Evolutionary conservation across 257 asterid genomes (phyloP).

Genomic region (Nicotiana otophora): DNA sequence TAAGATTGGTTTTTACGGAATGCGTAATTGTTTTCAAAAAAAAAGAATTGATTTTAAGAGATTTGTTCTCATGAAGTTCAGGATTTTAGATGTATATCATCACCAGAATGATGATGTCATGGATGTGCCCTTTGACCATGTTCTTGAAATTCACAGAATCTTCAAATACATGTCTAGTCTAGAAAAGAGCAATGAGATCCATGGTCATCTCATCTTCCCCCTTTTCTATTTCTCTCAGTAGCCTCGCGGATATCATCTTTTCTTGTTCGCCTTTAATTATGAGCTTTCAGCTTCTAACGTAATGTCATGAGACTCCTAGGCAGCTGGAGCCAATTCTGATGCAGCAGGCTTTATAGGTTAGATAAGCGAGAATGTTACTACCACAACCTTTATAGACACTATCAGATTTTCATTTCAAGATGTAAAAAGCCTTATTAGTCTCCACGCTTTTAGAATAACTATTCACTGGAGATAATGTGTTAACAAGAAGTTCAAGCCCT

Average conservation of each 20-base stretch:
- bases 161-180: not conserved
- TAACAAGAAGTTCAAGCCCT: not conserved
- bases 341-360: not conserved
- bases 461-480: not conserved
- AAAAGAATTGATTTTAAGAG: not conserved
- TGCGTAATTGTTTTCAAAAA: not conserved
- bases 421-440: not conserved
- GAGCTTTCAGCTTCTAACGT: constrained; percentile 4
- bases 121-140: constrained; percentile 1
- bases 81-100: constrained; percentile 4
- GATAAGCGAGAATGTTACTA: not conserved
- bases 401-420: constrained; percentile 3
- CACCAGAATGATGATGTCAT: not conserved
- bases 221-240: not conserved
- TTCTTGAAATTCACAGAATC: not conserved
- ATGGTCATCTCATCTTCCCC: not conserved
- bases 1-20: not conserved
- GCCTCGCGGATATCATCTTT: not conserved
- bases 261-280: not conserved
- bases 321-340: not conserved
- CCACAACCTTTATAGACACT: not conserved
- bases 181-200: not conserved
- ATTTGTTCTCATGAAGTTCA: not conserved
- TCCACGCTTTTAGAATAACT: not conserved
- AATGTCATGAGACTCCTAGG: not conserved